Evolutionary conservation across 83 land plant genomes (phyloP), one percentile per base, ranked within the genome.

Genomic region (Picea mariana): DNA sequence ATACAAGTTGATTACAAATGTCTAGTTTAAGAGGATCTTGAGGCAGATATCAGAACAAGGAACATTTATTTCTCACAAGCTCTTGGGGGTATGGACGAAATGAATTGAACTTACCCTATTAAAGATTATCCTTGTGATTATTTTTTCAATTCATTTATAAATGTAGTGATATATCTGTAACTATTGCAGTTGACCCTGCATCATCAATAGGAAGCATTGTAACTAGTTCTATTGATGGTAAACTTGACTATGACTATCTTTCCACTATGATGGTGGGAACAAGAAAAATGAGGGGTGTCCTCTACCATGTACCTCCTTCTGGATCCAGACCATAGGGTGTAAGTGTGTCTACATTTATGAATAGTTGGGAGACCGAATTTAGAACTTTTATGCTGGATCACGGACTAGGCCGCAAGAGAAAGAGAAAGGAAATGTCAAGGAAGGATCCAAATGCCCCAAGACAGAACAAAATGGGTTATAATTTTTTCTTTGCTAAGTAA

Each of bases 151-250:
- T 16, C 52, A 77, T 31, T 17, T 55, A 34, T 34, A 15, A 61
- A 31, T 20, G 18, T 7, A 13, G 38, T 64, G 71, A 80, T 61
- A 21, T 67, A 44, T 23, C 11, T 47, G 58, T 52, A 21, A 44
- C 38, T 77, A 42, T 15, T 62, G 88, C 80, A 79, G 85, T 79
- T 71, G 89, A 88, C 77, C 89, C 87, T 21, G 75, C 88, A 23
- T 52, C 62, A 47, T 79, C 85, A 21, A 81, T 87, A 18, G 89
- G 89, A 49, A 61, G 27, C 13, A 49, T 75, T 7, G 89, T 87
- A 27, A 81, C 83, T 24, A 87, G 89, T n/a, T 67, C 84, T 55
- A 87, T 87, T 40, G 89, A 87, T 75, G 89, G 81, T 59, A 84
- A 87, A 63, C 75, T 81, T 62, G 89, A 87, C 52, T 47, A 84